Percentiles rank a stretch among this genome's conserved stretches.
phyloP scores from a whole-genome alignment of 805 yeast genomes.

The Ogataea parapolymorpha region DNA sequence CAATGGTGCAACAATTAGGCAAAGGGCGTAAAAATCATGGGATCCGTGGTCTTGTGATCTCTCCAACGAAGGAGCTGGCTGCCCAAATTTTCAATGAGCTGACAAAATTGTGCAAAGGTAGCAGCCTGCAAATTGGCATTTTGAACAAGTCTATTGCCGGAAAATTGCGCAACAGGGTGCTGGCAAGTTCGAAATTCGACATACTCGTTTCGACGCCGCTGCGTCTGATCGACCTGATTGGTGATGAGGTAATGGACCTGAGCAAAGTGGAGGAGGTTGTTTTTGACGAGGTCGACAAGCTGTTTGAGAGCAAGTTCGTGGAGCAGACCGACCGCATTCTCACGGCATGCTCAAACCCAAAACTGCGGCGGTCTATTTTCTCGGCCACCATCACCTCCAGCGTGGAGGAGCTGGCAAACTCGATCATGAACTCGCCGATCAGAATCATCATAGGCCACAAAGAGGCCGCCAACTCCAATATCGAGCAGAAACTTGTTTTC shows the following conservation, averaged over 20 bases:
- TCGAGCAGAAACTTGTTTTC: conserved; percentile 77
- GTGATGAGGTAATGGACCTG: conserved; percentile 57
- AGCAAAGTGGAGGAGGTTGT: conserved; percentile 68
- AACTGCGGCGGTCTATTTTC: conserved; percentile 71
- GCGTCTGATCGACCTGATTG: conserved; percentile 76
- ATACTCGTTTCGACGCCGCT: conserved; percentile 85
- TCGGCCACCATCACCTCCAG: conserved; percentile 95
- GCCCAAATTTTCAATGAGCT: conserved; percentile 76
- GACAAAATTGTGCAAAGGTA: conserved; percentile 52
- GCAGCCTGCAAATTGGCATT: conserved; percentile 56
- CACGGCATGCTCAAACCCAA: conserved; percentile 48
- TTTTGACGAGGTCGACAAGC: conserved; percentile 93
- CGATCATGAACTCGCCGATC: conserved; percentile 81
- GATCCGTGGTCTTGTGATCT: conserved; percentile 71
- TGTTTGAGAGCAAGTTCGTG: conserved; percentile 82
- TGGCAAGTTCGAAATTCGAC: conserved; percentile 65
- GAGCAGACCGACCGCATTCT: conserved; percentile 88
- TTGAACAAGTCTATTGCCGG: conserved; percentile 69
- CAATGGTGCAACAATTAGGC: conserved; percentile 57
- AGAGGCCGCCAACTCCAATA: conserved; percentile 83
- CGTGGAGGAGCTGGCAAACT: conserved; percentile 82
- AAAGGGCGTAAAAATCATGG: conserved; percentile 39
- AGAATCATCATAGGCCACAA: conserved; percentile 89
- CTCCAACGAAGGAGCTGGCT: conserved; percentile 95
- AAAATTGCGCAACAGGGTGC: conserved; percentile 59